Evolutionary conservation across 176 grass and related monocot species (phyloP), one percentile per base, ranked within the genome.

Genomic region (Carex pumila): DNA sequence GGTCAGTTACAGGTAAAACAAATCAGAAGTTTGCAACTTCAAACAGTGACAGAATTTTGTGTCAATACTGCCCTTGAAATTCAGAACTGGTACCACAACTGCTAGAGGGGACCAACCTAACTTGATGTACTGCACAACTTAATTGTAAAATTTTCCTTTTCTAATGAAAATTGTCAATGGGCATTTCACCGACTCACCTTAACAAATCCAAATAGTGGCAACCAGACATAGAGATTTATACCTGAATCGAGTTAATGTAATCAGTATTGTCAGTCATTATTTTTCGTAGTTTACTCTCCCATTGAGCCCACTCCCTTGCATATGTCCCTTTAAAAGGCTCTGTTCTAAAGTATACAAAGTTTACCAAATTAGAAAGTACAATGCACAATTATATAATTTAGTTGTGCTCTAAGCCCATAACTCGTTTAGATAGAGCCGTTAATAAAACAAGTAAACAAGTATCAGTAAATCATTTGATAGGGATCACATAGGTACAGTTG

Each of bases 251-350:
- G 34, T 90, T 90, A n/a, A 98, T 87, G 86, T 93, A 84, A 88
- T 93, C 87, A 32, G 85, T 86, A 92, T 98, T 85, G 65, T 54
- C 89, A 83, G 85, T 86, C 80, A 98, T 84, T 43, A 81, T 76
- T 37, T 34, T 85, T 31, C 89, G 89, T 50, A 98, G 52, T 74
- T 86, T 93, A 87, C 90, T 92, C 69, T 98, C 95, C 95, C 91
- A 98, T 55, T 86, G 85, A 81, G 70, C 56, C 95, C 95, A 98
- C 80, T 98, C 92, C 85, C 91, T 91, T 31, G 92, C 95, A 83
- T 93, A 98, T 83, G 92, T 84, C 66, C 95, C 92, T 89, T 98
- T 98, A 37, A 88, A 90, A 70, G 95, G 95, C 59, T 94, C 95
- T 45, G 45, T 58, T 91, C 95, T 98, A 86, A 81, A 83, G 55